phyloP scores from a whole-genome alignment of 176 grass and related monocot species.

The Microstegium vimineum region DNA sequence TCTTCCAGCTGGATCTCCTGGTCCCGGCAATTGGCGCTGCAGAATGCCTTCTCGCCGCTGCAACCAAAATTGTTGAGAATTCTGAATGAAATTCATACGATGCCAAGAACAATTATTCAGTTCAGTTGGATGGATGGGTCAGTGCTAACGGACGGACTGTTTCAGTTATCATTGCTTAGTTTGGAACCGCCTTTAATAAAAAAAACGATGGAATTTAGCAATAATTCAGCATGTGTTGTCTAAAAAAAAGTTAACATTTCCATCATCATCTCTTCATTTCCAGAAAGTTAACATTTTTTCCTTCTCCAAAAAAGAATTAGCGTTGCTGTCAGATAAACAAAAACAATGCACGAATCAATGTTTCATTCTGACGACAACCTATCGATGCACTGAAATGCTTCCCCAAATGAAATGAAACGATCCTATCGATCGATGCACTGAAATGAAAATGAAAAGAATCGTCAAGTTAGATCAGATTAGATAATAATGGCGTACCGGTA shows the following conservation, averaged over 20 bases:
- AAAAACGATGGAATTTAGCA: background rate
- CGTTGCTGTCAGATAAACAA: background rate
- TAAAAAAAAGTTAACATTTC: too few species aligned
- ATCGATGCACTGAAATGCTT: background rate
- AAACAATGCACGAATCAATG: background rate
- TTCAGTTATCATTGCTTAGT: background rate
- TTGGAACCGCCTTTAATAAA: background rate
- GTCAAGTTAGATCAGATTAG: background rate
- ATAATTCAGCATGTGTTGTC: background rate
- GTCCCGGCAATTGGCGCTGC: conserved; percentile 68
- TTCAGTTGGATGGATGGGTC: background rate
- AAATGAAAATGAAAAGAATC: too few species aligned
- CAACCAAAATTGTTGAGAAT: background rate
- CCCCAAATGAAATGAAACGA: too few species aligned
- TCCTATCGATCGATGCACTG: background rate
- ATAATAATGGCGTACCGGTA: conserved; percentile 55
- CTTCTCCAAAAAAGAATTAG: background rate
- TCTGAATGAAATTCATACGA: background rate
- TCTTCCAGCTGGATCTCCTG: conserved; percentile 71
- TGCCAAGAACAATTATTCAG: background rate
- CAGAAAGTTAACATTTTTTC: background rate
- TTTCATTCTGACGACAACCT: too few species aligned
- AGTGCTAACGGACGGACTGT: background rate
- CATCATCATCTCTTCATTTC: background rate
- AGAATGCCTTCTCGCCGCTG: conserved; percentile 92